phyloP scores from a whole-genome alignment of 768 basidiomycete species.

The Phaeotremella skinneri region DNA sequence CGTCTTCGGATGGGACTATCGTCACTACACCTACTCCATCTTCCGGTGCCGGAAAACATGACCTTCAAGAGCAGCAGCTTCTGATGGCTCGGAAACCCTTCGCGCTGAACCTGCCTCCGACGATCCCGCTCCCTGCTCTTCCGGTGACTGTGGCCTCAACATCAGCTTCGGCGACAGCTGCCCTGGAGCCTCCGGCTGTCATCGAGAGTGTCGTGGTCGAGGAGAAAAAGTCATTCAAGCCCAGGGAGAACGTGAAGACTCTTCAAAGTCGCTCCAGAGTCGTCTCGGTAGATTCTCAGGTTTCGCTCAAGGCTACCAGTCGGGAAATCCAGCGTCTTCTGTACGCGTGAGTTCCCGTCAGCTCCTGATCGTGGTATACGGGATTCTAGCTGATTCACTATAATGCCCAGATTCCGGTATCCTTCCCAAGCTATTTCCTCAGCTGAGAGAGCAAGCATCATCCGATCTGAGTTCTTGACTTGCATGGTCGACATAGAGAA shows the following conservation, averaged over 20 bases:
- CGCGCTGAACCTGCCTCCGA: constrained; percentile 26
- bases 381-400: constrained; percentile 2
- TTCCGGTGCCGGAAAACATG: neutral
- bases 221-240: constrained; percentile 71
- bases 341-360: constrained; percentile 11
- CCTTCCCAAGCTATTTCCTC: constrained; percentile 26
- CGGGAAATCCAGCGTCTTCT: constrained; percentile 30
- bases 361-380: neutral
- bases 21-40: neutral
- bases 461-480: constrained; percentile 48
- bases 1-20: neutral
- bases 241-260: constrained; percentile 79
- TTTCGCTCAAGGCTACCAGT: constrained; percentile 11
- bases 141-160: neutral
- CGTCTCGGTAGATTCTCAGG: constrained; percentile 20
- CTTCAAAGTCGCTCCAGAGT: constrained; percentile 54
- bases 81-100: constrained; percentile 4
- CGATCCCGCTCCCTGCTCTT: constrained; percentile 35
- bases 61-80: neutral
- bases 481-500: constrained; percentile 50
- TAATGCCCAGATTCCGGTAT: constrained; percentile 31
- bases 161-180: neutral
- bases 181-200: constrained; percentile 50
- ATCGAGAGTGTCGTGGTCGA: constrained; percentile 52
- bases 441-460: constrained; percentile 43